phyloP scores from a whole-genome alignment of 192 early-diverging fungal species.

The Entomortierella parvispora region DNA sequence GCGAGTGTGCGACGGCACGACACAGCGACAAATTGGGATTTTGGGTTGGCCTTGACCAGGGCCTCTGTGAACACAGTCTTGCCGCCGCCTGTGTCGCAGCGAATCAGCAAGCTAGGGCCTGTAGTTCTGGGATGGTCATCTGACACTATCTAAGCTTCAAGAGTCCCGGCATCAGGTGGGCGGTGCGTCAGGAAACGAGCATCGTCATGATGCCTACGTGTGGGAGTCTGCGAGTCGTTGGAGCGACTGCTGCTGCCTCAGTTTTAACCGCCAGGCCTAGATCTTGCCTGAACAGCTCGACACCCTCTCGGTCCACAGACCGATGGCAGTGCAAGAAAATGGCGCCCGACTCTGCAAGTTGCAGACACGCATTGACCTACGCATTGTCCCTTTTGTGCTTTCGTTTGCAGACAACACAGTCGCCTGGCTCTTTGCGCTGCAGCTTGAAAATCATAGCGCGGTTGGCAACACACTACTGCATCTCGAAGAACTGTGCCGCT shows the following conservation, averaged over 20 bases:
- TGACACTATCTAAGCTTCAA: neutral
- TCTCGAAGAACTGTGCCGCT: no score
- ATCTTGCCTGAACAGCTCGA: neutral
- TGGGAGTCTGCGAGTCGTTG: neutral
- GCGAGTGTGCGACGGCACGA: conserved; percentile 3
- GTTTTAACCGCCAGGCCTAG: neutral
- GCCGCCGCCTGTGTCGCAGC: conserved; percentile 3
- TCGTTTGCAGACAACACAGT: conserved; percentile 6
- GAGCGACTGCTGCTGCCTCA: neutral
- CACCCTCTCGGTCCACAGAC: neutral
- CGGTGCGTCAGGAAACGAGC: conserved; percentile 3
- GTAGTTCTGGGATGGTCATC: neutral
- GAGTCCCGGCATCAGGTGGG: neutral
- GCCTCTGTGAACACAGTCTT: conserved; percentile 4
- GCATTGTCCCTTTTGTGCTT: conserved; percentile 7
- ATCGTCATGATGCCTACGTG: neutral
- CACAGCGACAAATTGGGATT: conserved; percentile 2
- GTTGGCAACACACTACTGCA: no score
- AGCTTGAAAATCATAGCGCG: neutral
- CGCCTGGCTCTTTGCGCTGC: neutral
- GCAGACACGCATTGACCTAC: no score
- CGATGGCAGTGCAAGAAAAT: conserved; percentile 12
- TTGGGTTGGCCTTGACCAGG: no score
- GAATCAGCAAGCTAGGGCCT: conserved; percentile 20
- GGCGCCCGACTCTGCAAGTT: neutral